Evolutionary conservation across 2,329 filamentous ascomycete genomes (phyloP), one percentile per base, ranked within the genome.

Genomic region (Lachnellula arida): DNA sequence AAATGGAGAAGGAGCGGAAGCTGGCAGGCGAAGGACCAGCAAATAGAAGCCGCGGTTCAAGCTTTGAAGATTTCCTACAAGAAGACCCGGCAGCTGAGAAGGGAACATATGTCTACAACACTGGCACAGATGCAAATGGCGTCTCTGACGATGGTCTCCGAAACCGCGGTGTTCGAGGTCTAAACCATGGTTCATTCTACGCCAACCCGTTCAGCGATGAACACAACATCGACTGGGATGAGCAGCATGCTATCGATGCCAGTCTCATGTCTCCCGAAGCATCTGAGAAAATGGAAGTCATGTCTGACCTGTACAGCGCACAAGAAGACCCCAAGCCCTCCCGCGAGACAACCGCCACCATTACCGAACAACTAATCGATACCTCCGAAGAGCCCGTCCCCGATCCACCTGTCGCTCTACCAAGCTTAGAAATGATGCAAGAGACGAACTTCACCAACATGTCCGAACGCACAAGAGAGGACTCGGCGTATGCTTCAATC

Each of bases 31-130:
- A 58, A 56, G 60, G 60, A 52, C 57, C 68, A 14, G 65, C 66
- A 51, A 71, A 69, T 51, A 58, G 56, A 37, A 66, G 62, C 56
- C 56, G 58, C 32, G 55, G 60, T 54, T 57, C 67, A 51, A 58
- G 62, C 59, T 86, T 86, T 64, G 82, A 86, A 61, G 81, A 85
- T 62, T 83, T 86, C 58, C 67, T 86, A 53, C 72, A 72, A 48
- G 75, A 75, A 40, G 81, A 84, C 51, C 66, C 70, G 42, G 68
- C 60, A n/a, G 78, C 75, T 56, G 81, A 82, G 61, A 74, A 75
- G 54, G 82, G 81, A 42, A 74, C 81, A 0, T 81, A 75, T 60
- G 77, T 86, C 42, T 81, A 80, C 69, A 83, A 84, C 65, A 79
- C 79, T 7, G 79, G 83, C 11, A 70, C 79, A 11, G 75, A 83